phyloP scores from a whole-genome alignment of 129 eudicot genomes.

The Lonicera japonica region DNA sequence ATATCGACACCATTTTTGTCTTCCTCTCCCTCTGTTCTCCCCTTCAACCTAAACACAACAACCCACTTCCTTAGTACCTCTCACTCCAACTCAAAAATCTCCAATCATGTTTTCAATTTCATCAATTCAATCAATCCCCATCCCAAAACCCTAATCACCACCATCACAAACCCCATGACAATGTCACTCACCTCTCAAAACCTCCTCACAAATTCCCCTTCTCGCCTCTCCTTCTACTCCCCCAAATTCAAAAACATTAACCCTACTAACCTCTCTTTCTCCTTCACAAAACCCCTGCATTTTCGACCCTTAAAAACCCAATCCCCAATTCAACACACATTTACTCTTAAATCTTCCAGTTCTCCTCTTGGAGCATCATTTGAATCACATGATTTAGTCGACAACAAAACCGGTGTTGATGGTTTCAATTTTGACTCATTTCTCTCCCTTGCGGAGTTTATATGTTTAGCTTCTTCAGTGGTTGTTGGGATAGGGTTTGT shows the following conservation, averaged over 20 bases:
- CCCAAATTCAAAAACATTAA: constrained; percentile 19
- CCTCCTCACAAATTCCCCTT: constrained; percentile 29
- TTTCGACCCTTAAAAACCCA: constrained; percentile 14
- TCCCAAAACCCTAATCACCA: constrained; percentile 4
- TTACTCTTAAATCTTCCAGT: background rate
- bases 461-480: constrained; percentile 55
- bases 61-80: background rate
- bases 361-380: constrained; percentile 16
- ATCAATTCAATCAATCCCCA: constrained; percentile 11
- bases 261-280: background rate
- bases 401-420: background rate
- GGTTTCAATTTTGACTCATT: constrained; percentile 41
- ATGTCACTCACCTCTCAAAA: constrained; percentile 59
- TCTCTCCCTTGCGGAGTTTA: constrained; percentile 49
- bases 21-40: background rate
- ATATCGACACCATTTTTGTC: constrained; percentile 1
- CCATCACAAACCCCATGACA: background rate
- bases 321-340: constrained; percentile 4
- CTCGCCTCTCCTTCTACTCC: constrained; percentile 29
- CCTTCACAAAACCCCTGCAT: constrained; percentile 10
- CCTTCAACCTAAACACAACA: too few relatives aligned
- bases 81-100: background rate
- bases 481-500: constrained; percentile 39
- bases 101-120: constrained; percentile 1
- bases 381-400: constrained; percentile 29